Evolutionary conservation across 192 early-diverging fungal species (phyloP).

Genomic region (Umbelopsis sp.): DNA sequence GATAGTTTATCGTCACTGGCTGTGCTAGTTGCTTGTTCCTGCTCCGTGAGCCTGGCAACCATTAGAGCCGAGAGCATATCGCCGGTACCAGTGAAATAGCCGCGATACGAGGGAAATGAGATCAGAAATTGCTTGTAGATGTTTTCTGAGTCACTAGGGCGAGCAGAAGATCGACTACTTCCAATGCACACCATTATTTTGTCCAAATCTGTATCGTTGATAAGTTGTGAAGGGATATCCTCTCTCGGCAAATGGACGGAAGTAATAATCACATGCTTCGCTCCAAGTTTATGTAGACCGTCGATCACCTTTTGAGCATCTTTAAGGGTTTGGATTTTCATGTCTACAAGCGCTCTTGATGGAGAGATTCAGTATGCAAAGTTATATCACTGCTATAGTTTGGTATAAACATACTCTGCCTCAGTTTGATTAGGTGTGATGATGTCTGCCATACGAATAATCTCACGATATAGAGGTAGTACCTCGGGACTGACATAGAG

Average conservation of each 20-base stretch:
- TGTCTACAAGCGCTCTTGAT: slow-evolving; percentile 56
- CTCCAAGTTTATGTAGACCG: slow-evolving; percentile 67
- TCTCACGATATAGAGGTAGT: slow-evolving; percentile 75
- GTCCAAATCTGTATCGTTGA: neutral
- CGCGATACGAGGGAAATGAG: slow-evolving; percentile 71
- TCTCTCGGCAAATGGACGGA: slow-evolving; percentile 53
- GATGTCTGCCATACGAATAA: slow-evolving; percentile 68
- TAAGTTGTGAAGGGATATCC: slow-evolving; percentile 23
- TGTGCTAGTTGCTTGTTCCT: slow-evolving; percentile 21
- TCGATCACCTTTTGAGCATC: slow-evolving; percentile 61
- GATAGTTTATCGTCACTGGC: neutral
- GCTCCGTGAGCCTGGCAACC: slow-evolving; percentile 61
- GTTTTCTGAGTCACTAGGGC: neutral
- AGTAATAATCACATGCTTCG: slow-evolving; percentile 77
- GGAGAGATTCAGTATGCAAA: neutral
- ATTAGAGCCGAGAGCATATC: slow-evolving; percentile 84
- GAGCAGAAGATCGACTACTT: neutral
- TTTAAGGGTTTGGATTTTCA: slow-evolving; percentile 49
- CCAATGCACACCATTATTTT: slow-evolving; percentile 5
- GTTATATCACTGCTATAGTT: neutral
- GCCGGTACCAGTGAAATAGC: slow-evolving; percentile 91
- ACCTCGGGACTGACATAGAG: slow-evolving; percentile 83
- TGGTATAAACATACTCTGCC: slow-evolving; percentile 60
- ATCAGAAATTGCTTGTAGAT: slow-evolving; percentile 64
- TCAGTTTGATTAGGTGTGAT: slow-evolving; percentile 95